Evolutionary conservation across 2,329 filamentous ascomycete genomes (phyloP).

Genomic region (Microcyclospora tardicrescens): DNA sequence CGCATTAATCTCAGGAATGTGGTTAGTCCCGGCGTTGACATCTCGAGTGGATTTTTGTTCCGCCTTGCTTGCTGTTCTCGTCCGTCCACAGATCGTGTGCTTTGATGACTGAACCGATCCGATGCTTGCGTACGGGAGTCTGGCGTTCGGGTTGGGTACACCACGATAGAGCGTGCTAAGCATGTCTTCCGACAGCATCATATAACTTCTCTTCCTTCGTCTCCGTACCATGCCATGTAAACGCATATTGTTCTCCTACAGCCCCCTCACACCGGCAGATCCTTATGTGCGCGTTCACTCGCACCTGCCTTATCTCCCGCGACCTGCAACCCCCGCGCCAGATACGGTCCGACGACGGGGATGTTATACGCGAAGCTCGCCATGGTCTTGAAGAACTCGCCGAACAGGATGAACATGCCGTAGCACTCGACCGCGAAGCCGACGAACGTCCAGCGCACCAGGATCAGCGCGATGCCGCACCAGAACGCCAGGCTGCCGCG

Average conservation of each 20-base stretch:
- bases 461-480: constrained; percentile 67
- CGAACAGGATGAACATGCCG: constrained; percentile 85
- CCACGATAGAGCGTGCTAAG: too few species aligned
- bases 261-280: constrained; percentile 55
- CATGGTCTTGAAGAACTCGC: constrained; percentile 90
- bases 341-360: constrained; percentile 75
- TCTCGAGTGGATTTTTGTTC: too few species aligned
- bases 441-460: constrained; percentile 79
- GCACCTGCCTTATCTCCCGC: constrained; percentile 56
- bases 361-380: constrained; percentile 73
- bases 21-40: too few species aligned
- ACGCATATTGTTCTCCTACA: too few species aligned
- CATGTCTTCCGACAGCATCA: too few species aligned
- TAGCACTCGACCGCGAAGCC: constrained; percentile 87
- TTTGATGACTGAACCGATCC: too few species aligned
- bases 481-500: constrained; percentile 86
- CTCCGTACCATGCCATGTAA: too few species aligned
- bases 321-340: constrained; percentile 60
- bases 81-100: too few species aligned
- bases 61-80: too few species aligned
- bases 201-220: too few species aligned
- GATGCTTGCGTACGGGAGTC: too few species aligned
- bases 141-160: too few species aligned
- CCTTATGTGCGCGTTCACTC: constrained; percentile 53
- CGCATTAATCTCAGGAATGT: constrained; percentile 3